Evolutionary conservation across 176 grass and related monocot species (phyloP), one percentile per base, ranked within the genome.

Genomic region (Triticum urartu): DNA sequence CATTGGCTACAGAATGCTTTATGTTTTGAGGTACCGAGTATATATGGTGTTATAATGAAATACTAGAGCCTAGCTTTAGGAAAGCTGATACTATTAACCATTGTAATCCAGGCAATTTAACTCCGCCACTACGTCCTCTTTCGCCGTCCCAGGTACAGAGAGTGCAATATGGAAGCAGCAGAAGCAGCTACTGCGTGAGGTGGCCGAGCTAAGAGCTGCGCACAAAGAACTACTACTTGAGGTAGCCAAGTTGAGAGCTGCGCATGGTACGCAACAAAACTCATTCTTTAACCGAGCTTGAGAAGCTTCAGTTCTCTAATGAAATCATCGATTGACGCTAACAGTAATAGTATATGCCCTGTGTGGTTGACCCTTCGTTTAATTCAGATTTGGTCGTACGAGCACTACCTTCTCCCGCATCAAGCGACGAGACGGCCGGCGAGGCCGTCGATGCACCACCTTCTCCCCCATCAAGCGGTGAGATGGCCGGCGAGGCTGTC

Each of bases 131-230:
- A 26, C 70, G 56, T 77, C 35, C 26, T 20, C 48, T 50, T 4
- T 61, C 50, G 40, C 18, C n/a, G 4, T 73, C 71, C 33, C 69
- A 90, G 84, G 84, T 65, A 43, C 54, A 62, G 89, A 86, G n/a
- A 48, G 38, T 32, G 21, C 79, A 75, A 25, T 75, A 30, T 7
- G 43, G 72, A 43, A 18, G 38, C 38, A 43, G 72, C 72, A 75
- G 72, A 72, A 62, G 14, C 69, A 86, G 50, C 80, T 80, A 65
- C 28, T 58, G 7, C 56, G 17, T 25, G 72, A 25, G 8, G 24
- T n/a, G 24, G 45, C 20, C 18, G 65, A 85, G 68, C 15, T 50
- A 54, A 68, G 72, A 58, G 68, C 42, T 54, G 32, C 40, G 50
- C 13, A 33, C 18, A 59, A 59, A 59, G 56, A 59, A 59, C 18